phyloP scores from a whole-genome alignment of 2,329 filamentous ascomycete species.

The Pseudophaeomoniella oleicola region DNA sequence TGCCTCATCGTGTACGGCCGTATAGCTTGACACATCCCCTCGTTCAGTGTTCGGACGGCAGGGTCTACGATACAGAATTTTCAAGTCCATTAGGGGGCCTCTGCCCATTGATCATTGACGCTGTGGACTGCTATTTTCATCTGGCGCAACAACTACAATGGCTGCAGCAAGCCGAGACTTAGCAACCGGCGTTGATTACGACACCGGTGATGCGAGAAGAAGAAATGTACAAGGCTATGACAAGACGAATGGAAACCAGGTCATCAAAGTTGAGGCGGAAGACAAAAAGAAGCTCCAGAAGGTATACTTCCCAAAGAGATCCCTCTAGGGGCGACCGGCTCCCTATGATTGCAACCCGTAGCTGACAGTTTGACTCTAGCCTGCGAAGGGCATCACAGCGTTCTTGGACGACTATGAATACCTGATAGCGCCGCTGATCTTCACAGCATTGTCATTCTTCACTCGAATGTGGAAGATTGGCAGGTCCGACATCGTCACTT shows the following conservation, averaged over 20 bases:
- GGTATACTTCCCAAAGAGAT: constrained; percentile 12
- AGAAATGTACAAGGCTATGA: constrained; percentile 24
- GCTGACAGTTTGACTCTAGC: constrained; percentile 14
- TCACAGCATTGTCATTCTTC: constrained; percentile 49
- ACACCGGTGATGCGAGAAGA: constrained; percentile 22
- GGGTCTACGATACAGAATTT: too few species aligned
- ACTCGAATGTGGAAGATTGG: constrained; percentile 55
- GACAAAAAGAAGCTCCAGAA: constrained; percentile 20
- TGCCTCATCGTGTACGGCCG: too few species aligned
- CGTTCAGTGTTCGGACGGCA: too few species aligned
- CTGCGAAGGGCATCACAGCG: constrained; percentile 19
- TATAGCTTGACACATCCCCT: too few species aligned
- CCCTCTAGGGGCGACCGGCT: not conserved
- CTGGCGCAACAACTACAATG: too few species aligned
- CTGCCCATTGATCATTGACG: too few species aligned
- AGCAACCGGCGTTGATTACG: constrained; percentile 19
- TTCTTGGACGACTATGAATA: constrained; percentile 44
- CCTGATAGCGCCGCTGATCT: constrained; percentile 47
- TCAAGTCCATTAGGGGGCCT: too few species aligned
- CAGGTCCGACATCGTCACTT: constrained; percentile 56
- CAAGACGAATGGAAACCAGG: constrained; percentile 12
- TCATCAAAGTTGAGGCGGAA: constrained; percentile 14
- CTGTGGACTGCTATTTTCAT: too few species aligned
- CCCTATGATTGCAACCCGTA: not conserved
- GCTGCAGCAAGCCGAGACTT: constrained; percentile 17